A percentile compares a stretch with the other conserved stretches of the same genome.
phyloP scores from a whole-genome alignment of 1,284 basidiomycete species.

The Psilocybe mexicana region DNA sequence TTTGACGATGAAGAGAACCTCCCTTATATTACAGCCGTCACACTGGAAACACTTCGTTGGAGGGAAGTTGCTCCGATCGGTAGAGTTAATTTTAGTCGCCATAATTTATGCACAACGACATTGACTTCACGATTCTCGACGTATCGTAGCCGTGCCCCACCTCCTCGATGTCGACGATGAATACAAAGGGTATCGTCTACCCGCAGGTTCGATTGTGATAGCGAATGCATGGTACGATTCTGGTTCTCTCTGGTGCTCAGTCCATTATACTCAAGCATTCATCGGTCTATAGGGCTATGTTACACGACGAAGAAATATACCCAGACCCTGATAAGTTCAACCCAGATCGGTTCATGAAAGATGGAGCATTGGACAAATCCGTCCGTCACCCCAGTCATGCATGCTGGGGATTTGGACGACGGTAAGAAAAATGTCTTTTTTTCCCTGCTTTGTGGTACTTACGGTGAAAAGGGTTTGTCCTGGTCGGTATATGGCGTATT shows the following conservation, averaged over 20 bases:
- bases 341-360: constrained; percentile 29
- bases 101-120: too few relatives aligned
- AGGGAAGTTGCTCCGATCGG: constrained; percentile 16
- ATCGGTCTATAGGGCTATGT: constrained; percentile 12
- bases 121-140: background rate
- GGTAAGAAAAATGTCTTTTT: constrained; percentile 14
- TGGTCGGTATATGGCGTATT: constrained; percentile 19
- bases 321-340: constrained; percentile 27
- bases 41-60: constrained; percentile 30
- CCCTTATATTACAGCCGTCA: constrained; percentile 34
- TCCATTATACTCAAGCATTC: constrained; percentile 6
- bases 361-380: constrained; percentile 21
- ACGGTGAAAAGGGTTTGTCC: constrained; percentile 20
- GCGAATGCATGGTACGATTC: background rate
- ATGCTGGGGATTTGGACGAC: constrained; percentile 25
- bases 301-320: constrained; percentile 26
- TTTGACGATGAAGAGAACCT: constrained; percentile 35
- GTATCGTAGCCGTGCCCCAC: constrained; percentile 12
- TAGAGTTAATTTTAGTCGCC: background rate
- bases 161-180: constrained; percentile 17
- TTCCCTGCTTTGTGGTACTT: background rate
- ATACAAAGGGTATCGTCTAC: constrained; percentile 26
- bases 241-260: background rate
- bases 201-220: constrained; percentile 16
- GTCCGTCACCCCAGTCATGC: constrained; percentile 22